These are phyloP conservation scores for Graphilbum ipis-grandicollis DNA, from an alignment of 2,329 filamentous ascomycete genomes.

Conservation along the genomic window DNA sequence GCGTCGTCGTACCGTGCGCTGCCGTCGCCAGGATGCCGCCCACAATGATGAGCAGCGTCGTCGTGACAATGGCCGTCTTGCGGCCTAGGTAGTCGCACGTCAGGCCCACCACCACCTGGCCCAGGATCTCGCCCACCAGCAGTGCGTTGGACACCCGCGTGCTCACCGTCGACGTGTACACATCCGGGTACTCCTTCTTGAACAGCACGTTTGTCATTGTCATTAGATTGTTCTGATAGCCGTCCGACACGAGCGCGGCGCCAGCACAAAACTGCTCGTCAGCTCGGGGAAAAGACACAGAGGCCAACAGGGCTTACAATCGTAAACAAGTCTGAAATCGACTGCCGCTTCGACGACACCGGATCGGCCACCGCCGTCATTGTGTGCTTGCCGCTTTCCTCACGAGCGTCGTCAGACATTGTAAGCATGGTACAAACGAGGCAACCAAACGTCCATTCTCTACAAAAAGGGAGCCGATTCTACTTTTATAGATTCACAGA, in stretches of 20 bases:
- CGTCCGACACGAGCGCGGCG: conserved; percentile 13
- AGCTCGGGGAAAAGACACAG: background rate
- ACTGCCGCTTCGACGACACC: background rate
- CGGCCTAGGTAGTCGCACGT: conserved; percentile 32
- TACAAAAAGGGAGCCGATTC: too few relatives aligned
- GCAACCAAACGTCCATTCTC: too few relatives aligned
- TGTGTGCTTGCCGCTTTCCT: too few relatives aligned
- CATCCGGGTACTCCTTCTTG: conserved; percentile 20
- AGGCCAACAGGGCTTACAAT: conserved; percentile 2
- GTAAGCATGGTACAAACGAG: too few relatives aligned
- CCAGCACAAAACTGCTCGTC: conserved; percentile 9
- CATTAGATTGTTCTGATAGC: conserved; percentile 18
- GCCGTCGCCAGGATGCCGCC: conserved; percentile 28
- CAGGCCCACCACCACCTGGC: conserved; percentile 35
- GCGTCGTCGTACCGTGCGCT: conserved; percentile 19
- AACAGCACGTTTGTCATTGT: conserved; percentile 17
- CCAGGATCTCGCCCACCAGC: conserved; percentile 36
- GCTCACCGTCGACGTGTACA: conserved; percentile 24
- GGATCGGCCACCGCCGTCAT: too few relatives aligned
- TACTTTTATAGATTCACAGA: too few relatives aligned
- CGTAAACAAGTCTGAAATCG: background rate
- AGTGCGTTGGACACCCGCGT: conserved; percentile 35
- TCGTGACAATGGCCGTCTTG: conserved; percentile 26
- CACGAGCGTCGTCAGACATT: too few relatives aligned
- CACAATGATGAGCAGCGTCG: conserved; percentile 24